Percentiles rank a stretch among this genome's conserved stretches.
These are phyloP conservation scores for Annona cherimola DNA, from an alignment of 164 flowering plant genomes.

Conservation along the genomic window DNA sequence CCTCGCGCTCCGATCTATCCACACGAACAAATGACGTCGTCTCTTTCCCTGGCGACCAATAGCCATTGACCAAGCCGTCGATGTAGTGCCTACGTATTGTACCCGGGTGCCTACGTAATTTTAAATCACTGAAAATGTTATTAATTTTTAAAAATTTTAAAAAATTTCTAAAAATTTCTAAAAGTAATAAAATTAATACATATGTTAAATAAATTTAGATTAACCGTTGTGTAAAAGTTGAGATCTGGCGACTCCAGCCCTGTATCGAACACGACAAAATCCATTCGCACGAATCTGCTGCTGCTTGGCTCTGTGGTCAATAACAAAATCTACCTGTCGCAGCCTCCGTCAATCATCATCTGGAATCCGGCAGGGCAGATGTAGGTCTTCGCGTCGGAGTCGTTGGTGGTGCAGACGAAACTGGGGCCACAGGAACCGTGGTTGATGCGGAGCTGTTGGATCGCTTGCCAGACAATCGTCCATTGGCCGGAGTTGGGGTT, in stretches of 20 bases:
- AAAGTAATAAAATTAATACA: no score
- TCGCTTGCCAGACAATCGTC: conserved; percentile 48
- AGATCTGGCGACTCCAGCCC: conserved; percentile 11
- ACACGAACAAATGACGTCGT: conserved; percentile 44
- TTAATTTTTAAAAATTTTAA: no score
- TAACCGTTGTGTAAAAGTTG: no score
- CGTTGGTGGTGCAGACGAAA: conserved; percentile 39
- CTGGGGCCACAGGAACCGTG: conserved; percentile 55
- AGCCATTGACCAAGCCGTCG: conserved; percentile 38
- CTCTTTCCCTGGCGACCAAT: conserved; percentile 63
- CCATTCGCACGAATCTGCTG: conserved; percentile 45
- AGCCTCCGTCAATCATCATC: conserved; percentile 8
- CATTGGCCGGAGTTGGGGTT: conserved; percentile 24
- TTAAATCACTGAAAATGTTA: no score
- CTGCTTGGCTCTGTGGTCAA: neutral
- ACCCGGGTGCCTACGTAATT: no score
- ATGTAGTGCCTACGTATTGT: no score
- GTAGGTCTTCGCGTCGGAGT: conserved; percentile 21
- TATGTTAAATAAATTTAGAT: no score
- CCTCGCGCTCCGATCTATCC: conserved; percentile 30
- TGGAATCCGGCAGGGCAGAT: conserved; percentile 58
- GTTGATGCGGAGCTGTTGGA: conserved; percentile 36
- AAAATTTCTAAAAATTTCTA: no score
- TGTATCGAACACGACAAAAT: conserved; percentile 49
- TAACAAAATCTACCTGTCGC: conserved; percentile 30